phyloP scores from a whole-genome alignment of 2,329 filamentous ascomycete species.

The Lecanoromycetidae sp. region DNA sequence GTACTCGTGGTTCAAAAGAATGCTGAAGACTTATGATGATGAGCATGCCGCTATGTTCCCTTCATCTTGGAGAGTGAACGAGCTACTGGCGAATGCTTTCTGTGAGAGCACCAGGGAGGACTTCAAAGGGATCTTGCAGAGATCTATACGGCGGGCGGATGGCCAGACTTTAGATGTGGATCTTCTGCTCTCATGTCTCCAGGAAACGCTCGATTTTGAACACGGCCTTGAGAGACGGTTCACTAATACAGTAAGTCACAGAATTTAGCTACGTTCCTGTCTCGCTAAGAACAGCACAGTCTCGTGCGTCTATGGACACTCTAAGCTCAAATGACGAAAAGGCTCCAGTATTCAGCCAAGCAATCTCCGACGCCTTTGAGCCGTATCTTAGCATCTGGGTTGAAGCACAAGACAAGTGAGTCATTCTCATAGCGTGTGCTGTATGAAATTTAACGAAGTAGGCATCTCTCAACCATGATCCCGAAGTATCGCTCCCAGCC shows the following conservation, averaged over 20 bases:
- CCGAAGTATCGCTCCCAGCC: conserved; percentile 78
- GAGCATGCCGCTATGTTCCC: conserved; percentile 87
- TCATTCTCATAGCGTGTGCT: too few relatives aligned
- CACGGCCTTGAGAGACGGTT: conserved; percentile 80
- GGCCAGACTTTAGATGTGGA: conserved; percentile 81
- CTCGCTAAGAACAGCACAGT: conserved; percentile 28
- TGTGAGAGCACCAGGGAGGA: conserved; percentile 94
- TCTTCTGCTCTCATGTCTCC: conserved; percentile 72
- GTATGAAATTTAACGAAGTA: conserved; percentile 23
- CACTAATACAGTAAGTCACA: conserved; percentile 41
- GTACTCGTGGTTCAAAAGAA: conserved; percentile 93
- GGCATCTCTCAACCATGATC: conserved; percentile 66
- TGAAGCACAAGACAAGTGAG: conserved; percentile 73
- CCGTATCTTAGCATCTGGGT: conserved; percentile 96
- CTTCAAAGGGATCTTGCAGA: conserved; percentile 83
- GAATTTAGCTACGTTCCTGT: conserved; percentile 19
- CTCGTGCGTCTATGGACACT: conserved; percentile 77
- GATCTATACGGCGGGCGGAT: conserved; percentile 66
- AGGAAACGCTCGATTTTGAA: conserved; percentile 95
- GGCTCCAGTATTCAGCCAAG: conserved; percentile 67
- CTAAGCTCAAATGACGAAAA: conserved; percentile 67
- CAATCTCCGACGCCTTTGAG: conserved; percentile 93
- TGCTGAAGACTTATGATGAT: conserved; percentile 89
- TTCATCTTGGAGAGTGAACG: conserved; percentile 74
- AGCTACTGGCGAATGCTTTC: conserved; percentile 79